Evolutionary conservation across 257 asterid genomes (phyloP), one percentile per base, ranked within the genome.

Genomic region (Forsythia suspensa): DNA sequence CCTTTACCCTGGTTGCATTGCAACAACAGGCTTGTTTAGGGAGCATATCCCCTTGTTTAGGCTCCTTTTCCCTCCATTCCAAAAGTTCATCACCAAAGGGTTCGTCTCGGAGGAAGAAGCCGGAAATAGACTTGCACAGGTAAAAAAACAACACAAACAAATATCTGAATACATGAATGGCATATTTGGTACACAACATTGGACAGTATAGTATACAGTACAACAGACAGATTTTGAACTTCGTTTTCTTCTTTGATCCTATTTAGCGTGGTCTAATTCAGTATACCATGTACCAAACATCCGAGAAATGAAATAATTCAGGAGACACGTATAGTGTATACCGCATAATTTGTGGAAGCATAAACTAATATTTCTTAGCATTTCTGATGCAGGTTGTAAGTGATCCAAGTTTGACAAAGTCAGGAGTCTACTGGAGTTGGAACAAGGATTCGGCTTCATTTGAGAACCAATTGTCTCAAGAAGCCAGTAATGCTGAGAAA

Each of bases 381-480:
- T 13, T 77, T 4, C 9, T 70, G 13, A 72, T 81, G 42, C 87
- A 93, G 97, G 98, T 95, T 63, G 98, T 95, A 55, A 87, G 91
- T 15, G 99, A 95, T 82, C 97, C 97, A 70, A 95, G 98, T 88
- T 79, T 95, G 90, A 88, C 97, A 6, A 95, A 95, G 84, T 95
- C 99, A 3, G 99, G 99, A 34, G 98, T 95, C 5, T 95, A 95
- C 84, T 95, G 99, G 99, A 95, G 99, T 91, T 95, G 99, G 99
- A 95, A 95, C 87, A 91, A 93, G 82, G 86, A 88, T 80, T 95
- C 99, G 0, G 90, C 99, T 70, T 93, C 98, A 0, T 95, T 95
- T 10, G 97, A 91, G 89, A 95, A 95, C 84, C 95, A 91, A 86
- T 46, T 95, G 84, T 95, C 99, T 0, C 81, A 83, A 73, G 99